Evolutionary conservation across 2,329 filamentous ascomycete species (phyloP), one percentile per base, ranked within the genome.

Genomic region (Acephala macrosclerotiorum): DNA sequence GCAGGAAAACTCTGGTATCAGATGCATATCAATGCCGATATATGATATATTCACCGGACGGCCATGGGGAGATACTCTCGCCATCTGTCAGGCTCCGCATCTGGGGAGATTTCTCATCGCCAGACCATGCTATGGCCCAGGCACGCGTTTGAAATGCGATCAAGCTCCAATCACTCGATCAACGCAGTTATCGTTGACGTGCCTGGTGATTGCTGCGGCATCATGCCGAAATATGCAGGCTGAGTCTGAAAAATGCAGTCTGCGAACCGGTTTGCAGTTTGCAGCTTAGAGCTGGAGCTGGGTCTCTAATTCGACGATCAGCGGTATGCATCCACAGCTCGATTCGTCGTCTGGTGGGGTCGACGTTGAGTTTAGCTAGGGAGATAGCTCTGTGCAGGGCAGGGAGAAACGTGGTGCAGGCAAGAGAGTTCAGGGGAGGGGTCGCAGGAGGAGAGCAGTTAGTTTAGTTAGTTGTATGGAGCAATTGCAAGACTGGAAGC

Each of bases 181-280:
- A 53, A 25, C 22, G 25, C 29, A 60, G 53, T 20, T 59, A 61
- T 65, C 60, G 35, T 55, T 35, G 38, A 42, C 45, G n/a, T 56
- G 55, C 29, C 60, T 20, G 49, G 51, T 58, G 36, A 60, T 58
- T 53, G 47, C 47, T 67, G 63, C 63, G 61, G 55, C 61, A 56
- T 69, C 63, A 64, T 53, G 68, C 68, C 64, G 68, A 66, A 70
- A 66, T 70, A 63, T 68, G 68, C 68, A 65, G 65, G 65, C 63
- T 60, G 63, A 63, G 60, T 62, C 49, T 64, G 61, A 58, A 58
- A 36, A 20, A 57, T 22, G 55, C 55, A 57, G 29, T 22, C 51
- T 35, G 55, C 55, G 55, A 57, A 57, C 55, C 14, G 29, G 55
- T 57, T 57, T 57, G 55, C 55, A 20, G 29, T 33, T 33, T 33